Conservation (phyloP, 805 yeast species). For the Cyberlindnera galapagoensis region DNA sequence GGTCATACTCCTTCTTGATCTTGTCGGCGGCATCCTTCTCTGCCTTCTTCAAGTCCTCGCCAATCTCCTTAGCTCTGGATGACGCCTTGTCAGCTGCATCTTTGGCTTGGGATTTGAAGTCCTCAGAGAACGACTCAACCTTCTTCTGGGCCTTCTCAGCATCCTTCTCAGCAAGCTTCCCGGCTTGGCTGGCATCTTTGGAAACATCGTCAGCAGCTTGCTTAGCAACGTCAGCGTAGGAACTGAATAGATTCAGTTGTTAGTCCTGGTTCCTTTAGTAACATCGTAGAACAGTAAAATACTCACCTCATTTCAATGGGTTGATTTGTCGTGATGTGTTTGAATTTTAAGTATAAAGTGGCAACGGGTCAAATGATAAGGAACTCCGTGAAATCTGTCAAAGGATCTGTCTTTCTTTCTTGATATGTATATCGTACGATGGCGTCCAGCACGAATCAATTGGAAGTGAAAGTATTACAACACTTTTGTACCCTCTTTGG, state of each 20-base stretch:
- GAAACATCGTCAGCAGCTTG: constrained; percentile 15
- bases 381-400: no score
- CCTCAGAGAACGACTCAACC: constrained; percentile 19
- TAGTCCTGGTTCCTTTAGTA: no score
- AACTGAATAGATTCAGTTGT: constrained; percentile 1
- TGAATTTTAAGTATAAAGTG: no score
- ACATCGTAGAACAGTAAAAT: no score
- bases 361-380: no score
- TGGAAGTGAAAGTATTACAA: no score
- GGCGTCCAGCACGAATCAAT: no score
- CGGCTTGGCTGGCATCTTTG: constrained; percentile 12
- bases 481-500: no score
- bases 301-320: constrained; percentile 7
- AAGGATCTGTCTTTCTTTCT: no score
- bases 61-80: constrained; percentile 20
- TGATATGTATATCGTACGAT: no score
- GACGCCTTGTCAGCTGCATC: constrained; percentile 18
- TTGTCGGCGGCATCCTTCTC: constrained; percentile 29
- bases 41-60: constrained; percentile 25
- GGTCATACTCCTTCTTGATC: constrained; percentile 26
- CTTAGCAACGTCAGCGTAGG: constrained; percentile 19
- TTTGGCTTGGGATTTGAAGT: constrained; percentile 13
- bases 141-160: constrained; percentile 6
- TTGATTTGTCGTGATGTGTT: no score
- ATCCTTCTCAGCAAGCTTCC: constrained; percentile 7